Percentiles rank a stretch among this genome's conserved stretches.
Conservation (phyloP, 148 eudicot genomes). For the Oxyria digyna region DNA sequence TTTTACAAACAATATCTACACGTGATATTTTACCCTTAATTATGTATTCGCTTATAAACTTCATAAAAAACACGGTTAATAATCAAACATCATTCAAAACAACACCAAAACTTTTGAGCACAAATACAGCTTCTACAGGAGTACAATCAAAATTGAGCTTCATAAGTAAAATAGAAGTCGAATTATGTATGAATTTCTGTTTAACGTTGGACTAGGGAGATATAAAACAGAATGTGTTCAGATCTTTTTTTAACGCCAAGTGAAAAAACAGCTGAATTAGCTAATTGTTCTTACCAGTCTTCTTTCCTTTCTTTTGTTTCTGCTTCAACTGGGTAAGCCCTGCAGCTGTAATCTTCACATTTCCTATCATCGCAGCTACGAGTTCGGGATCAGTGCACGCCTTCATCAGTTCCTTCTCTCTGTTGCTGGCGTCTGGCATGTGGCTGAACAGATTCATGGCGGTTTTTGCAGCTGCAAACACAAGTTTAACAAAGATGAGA, state of each 20-base stretch:
- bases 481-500: slow-evolving; percentile 6
- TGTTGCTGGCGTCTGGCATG: slow-evolving; percentile 55
- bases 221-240: not conserved
- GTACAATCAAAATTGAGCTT: not conserved
- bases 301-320: slow-evolving; percentile 89
- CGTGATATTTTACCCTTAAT: too few species aligned
- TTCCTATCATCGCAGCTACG: slow-evolving; percentile 82
- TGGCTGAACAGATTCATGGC: slow-evolving; percentile 84
- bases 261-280: not conserved
- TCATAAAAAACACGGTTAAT: too few species aligned
- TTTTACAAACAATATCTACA: too few species aligned
- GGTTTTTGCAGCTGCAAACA: slow-evolving; percentile 70
- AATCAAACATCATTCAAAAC: too few species aligned
- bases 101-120: too few species aligned
- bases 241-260: not conserved
- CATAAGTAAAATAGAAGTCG: not conserved
- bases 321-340: slow-evolving; percentile 88
- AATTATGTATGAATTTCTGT: slow-evolving; percentile 1
- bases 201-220: not conserved
- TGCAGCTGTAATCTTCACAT: slow-evolving; percentile 73
- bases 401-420: slow-evolving; percentile 97
- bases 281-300: slow-evolving; percentile 28
- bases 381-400: slow-evolving; percentile 96
- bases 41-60: too few species aligned
- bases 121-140: not conserved